Percentiles rank a stretch among this genome's conserved stretches.
Conservation (phyloP, 1,284 basidiomycete species). For the Tilletia setariae region DNA sequence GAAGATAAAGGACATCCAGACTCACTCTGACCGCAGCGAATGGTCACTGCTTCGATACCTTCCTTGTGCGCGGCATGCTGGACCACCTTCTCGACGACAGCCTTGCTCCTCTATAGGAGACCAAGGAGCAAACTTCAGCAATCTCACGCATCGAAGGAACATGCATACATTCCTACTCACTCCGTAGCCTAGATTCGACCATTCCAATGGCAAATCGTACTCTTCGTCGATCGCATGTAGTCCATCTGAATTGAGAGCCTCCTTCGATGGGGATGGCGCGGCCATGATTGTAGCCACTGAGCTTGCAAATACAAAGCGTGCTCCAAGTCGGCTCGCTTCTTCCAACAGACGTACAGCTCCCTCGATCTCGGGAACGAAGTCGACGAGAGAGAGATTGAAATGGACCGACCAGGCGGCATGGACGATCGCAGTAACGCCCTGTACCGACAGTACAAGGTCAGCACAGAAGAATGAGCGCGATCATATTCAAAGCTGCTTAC, state of each 20-base stretch:
- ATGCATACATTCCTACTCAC: neutral
- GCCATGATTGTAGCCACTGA: slow-evolving; percentile 4
- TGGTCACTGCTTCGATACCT: neutral
- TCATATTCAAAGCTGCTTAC: neutral
- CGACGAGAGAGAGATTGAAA: slow-evolving; percentile 8
- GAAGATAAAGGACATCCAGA: neutral
- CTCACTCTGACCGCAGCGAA: slow-evolving; percentile 13
- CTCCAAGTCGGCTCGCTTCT: neutral
- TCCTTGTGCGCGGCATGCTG: neutral
- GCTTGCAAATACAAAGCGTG: neutral
- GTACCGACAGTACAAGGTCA: neutral
- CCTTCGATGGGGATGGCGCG: neutral
- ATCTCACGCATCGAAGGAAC: neutral
- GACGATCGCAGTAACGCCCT: slow-evolving; percentile 7
- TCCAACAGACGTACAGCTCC: neutral
- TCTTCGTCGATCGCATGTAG: neutral
- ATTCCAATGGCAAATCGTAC: neutral
- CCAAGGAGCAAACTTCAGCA: neutral
- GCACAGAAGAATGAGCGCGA: neutral
- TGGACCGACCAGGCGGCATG: slow-evolving; percentile 6
- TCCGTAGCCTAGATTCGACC: neutral
- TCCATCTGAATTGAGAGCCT: neutral
- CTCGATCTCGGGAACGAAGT: slow-evolving; percentile 4
- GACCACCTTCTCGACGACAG: slow-evolving; percentile 1
- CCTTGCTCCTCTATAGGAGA: slow-evolving; percentile 2